A percentile compares a stretch with the other conserved stretches of the same genome.
Evolutionary conservation across 495 filamentous ascomycete genomes (phyloP).

Genomic region (Massariosphaeria phaeospora): DNA sequence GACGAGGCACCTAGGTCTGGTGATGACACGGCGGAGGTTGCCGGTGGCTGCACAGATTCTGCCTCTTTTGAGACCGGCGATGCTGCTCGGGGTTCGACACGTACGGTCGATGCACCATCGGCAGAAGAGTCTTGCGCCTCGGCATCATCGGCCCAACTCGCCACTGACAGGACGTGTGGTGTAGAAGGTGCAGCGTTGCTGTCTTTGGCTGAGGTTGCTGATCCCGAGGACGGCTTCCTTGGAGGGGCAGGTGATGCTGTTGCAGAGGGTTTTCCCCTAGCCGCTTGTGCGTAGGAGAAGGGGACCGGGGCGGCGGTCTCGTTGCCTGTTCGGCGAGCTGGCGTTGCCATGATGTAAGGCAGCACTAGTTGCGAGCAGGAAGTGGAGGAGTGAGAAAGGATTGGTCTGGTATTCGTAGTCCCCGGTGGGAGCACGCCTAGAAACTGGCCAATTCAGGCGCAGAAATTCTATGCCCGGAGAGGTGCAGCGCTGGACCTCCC

Average conservation of each 20-base stretch:
- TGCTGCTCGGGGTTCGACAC: neutral
- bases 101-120: conserved; percentile 8
- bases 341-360: conserved; percentile 24
- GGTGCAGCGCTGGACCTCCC: conserved; percentile 32
- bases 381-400: neutral
- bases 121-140: conserved; percentile 24
- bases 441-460: conserved; percentile 23
- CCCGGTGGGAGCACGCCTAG: conserved; percentile 26
- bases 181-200: conserved; percentile 9
- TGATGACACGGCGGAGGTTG: conserved; percentile 57
- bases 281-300: conserved; percentile 97
- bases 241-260: conserved; percentile 25
- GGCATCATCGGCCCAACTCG: conserved; percentile 41
- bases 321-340: conserved; percentile 16
- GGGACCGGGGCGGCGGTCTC: conserved; percentile 39
- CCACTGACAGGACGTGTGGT: conserved; percentile 17
- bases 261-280: conserved; percentile 61
- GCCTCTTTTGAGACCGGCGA: conserved; percentile 4
- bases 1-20: conserved; percentile 63
- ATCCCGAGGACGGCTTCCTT: conserved; percentile 40
- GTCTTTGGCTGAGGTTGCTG: conserved; percentile 34
- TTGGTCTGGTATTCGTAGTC: conserved; percentile 12
- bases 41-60: neutral
- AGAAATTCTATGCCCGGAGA: conserved; percentile 30
- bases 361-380: neutral